Conservation (phyloP, 2,329 filamentous ascomycete species). For the Cryphonectria parasitica region DNA sequence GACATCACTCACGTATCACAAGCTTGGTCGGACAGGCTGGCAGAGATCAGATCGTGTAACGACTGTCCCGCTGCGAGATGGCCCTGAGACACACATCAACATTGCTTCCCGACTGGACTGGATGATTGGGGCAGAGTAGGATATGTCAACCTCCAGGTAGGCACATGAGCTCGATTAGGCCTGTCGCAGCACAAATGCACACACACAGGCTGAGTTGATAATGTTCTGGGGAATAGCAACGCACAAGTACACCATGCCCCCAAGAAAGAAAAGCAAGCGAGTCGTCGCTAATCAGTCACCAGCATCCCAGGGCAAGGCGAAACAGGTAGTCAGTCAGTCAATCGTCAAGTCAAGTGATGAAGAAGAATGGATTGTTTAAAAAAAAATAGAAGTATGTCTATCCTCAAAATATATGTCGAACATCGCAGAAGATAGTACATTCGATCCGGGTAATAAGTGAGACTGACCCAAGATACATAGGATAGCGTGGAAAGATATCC, state of each 20-base stretch:
- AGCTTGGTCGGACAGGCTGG: neutral
- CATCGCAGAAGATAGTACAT: conserved; percentile 20
- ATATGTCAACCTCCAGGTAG: neutral
- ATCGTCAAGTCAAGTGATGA: conserved; percentile 1
- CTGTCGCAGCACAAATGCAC: neutral
- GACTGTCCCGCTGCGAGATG: neutral
- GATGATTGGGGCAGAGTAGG: too few relatives aligned
- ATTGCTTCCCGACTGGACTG: neutral
- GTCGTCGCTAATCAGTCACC: neutral
- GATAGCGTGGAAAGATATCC: neutral
- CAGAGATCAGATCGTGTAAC: conserved; percentile 3
- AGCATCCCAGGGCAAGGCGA: neutral
- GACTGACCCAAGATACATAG: conserved; percentile 5
- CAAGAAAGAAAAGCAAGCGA: too few relatives aligned
- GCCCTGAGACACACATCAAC: neutral
- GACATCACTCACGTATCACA: neutral
- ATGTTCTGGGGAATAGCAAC: neutral
- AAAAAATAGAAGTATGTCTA: conserved; percentile 29
- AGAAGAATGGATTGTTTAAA: conserved; percentile 28
- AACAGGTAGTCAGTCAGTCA: too few relatives aligned
- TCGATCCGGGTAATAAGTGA: conserved; percentile 16
- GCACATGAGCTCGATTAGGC: neutral
- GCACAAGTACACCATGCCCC: too few relatives aligned
- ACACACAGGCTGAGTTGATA: neutral
- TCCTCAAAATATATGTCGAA: conserved; percentile 27